Evolutionary conservation across 192 early-diverging fungal genomes (phyloP).

Genomic region (Dispira parvispora): DNA sequence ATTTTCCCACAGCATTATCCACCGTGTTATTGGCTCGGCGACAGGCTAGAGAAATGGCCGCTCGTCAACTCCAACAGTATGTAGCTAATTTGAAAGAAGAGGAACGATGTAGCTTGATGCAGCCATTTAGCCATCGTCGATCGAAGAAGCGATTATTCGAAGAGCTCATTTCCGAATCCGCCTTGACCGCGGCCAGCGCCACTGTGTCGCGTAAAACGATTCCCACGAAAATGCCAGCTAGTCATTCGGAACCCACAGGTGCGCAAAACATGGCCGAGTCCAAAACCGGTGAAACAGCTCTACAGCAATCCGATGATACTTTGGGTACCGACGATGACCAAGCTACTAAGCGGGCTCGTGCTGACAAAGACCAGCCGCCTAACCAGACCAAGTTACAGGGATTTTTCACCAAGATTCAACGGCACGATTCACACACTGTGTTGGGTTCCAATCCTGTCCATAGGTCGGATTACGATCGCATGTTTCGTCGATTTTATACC

Average conservation of each 20-base stretch:
- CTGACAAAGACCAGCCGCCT: constrained; percentile 8
- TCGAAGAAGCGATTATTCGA: constrained; percentile 9
- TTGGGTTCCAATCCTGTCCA: not conserved
- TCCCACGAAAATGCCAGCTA: too few relatives aligned
- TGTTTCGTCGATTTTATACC: constrained; percentile 24
- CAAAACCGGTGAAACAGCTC: too few relatives aligned
- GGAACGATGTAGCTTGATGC: constrained; percentile 16
- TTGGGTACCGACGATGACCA: too few relatives aligned
- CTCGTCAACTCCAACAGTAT: constrained; percentile 18
- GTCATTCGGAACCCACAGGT: too few relatives aligned
- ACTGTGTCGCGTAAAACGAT: too few relatives aligned
- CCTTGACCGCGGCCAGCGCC: too few relatives aligned
- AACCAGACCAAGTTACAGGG: constrained; percentile 23
- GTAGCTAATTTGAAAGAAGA: constrained; percentile 12
- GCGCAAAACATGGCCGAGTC: too few relatives aligned
- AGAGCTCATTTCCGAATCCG: not conserved
- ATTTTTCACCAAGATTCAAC: constrained; percentile 19
- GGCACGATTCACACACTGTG: constrained; percentile 5
- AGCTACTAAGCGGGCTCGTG: not conserved
- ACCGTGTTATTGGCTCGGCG: constrained; percentile 16
- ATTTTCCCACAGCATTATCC: constrained; percentile 18
- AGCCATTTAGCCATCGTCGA: constrained; percentile 18
- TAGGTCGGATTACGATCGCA: constrained; percentile 17
- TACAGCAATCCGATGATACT: too few relatives aligned
- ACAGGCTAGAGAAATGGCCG: constrained; percentile 12